These are phyloP conservation scores for Paecilomyces dactylethromorphus DNA, from an alignment of 2,329 filamentous ascomycete species.

Conservation along the genomic window DNA sequence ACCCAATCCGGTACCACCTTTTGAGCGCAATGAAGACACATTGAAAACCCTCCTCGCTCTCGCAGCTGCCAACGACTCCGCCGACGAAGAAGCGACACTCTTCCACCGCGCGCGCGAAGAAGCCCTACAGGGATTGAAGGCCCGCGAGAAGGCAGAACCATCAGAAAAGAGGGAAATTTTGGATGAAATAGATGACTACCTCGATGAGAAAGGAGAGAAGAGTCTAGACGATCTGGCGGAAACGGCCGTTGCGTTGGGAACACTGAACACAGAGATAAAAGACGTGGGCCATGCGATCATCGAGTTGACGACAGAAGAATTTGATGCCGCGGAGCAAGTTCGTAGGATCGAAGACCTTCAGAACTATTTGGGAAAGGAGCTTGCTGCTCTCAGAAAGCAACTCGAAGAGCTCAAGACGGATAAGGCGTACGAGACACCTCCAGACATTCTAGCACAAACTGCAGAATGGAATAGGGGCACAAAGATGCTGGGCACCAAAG, in stretches of 20 bases:
- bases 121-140: constrained; percentile 24
- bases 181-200: constrained; percentile 46
- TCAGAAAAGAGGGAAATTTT: constrained; percentile 40
- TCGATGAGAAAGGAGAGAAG: constrained; percentile 47
- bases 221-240: constrained; percentile 55
- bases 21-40: constrained; percentile 84
- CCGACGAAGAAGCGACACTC: constrained; percentile 37
- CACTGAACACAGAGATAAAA: constrained; percentile 44
- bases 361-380: constrained; percentile 49
- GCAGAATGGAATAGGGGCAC: constrained; percentile 65
- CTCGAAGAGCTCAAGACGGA: constrained; percentile 25
- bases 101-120: constrained; percentile 32
- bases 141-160: constrained; percentile 20
- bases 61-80: constrained; percentile 67
- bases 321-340: constrained; percentile 50
- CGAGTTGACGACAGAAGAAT: constrained; percentile 49
- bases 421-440: constrained; percentile 45
- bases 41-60: constrained; percentile 68
- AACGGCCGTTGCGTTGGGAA: constrained; percentile 45
- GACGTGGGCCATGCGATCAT: constrained; percentile 49
- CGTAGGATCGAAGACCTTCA: constrained; percentile 52
- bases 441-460: constrained; percentile 62
- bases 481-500: constrained; percentile 58
- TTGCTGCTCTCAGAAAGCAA: constrained; percentile 25
- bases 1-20: constrained; percentile 58